Evolutionary conservation across 1,139 yeast genomes (phyloP), one percentile per base, ranked within the genome.

Genomic region (Suhomyces terraborum): DNA sequence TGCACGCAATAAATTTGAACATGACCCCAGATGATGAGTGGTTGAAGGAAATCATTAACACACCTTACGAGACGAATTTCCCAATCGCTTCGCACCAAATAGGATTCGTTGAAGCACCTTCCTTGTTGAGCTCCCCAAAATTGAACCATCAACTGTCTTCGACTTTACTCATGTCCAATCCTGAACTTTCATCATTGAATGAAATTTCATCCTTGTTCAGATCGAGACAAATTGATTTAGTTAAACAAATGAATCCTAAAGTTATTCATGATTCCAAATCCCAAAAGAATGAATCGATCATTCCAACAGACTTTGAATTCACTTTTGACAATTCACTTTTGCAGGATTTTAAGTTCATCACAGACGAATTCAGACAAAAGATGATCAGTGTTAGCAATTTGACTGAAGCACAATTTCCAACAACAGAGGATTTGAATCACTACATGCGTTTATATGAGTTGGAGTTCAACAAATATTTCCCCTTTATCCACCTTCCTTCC

Each of bases 401-500:
- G 41, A 48, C 61, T n/a, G 64, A 63, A 27, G 63, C 70, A n/a
- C 82, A 83, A 49, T 80, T 88, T 50, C 96, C 96, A 1, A 76
- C 82, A 3, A 67, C 84, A 32, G 80, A 78, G 12, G 95, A 88
- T 51, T 67, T 89, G 49, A 88, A 88, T 57, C 77, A 79, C 32
- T 88, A 87, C 60, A 77, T 84, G 57, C 74, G 77, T 24, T 67
- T 88, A 13, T 88, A 82, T 61, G 86, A 81, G 49, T 72, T 74
- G 44, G 89, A 87, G 54, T 88, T 87, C 64, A 83, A 85, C 63
- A 80, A 79, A 47, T 89, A 84, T 59, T 82, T 86, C 64, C 91
- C 95, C 12, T 88, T 88, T 59, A 77, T 89, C 50, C 96, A 88
- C 62, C 70, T 88, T 36, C 84, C 85, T 9, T 74, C 89, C 3